Conservation (phyloP, 257 asterid genomes). For the Petrea volubilis region DNA sequence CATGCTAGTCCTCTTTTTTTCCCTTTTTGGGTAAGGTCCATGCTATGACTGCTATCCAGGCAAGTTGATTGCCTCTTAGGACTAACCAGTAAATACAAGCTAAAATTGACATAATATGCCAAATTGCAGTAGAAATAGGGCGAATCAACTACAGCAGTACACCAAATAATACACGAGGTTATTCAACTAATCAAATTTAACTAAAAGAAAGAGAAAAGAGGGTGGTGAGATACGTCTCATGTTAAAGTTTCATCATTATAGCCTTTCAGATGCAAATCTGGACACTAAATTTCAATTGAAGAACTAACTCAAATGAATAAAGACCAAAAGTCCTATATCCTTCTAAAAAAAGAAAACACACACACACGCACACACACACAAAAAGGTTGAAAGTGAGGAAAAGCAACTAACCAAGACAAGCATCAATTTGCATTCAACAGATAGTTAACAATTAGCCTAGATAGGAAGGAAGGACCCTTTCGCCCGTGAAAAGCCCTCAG, state of each 20-base stretch:
- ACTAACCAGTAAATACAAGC: background rate
- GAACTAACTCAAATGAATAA: background rate
- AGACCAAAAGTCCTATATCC: background rate
- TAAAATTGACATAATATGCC: background rate
- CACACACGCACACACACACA: background rate
- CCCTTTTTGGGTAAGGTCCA: no score
- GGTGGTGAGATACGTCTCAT: background rate
- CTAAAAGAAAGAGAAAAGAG: background rate
- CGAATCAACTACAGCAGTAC: background rate
- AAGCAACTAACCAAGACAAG: background rate
- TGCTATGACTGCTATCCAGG: background rate
- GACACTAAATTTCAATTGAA: background rate
- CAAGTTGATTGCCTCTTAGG: background rate
- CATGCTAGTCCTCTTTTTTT: no score
- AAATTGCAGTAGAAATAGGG: background rate
- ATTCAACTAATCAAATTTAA: conserved; percentile 4
- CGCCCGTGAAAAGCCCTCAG: conserved; percentile 6
- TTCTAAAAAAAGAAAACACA: background rate
- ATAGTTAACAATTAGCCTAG: background rate
- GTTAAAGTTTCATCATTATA: background rate
- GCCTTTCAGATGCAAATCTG: background rate
- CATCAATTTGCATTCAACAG: conserved; percentile 14
- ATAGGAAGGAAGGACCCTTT: background rate
- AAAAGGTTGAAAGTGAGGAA: background rate
- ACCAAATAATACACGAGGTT: background rate